Base-by-base conservation (phyloP, 1,284 basidiomycete species). In the Sporisorium reilianum region DNA sequence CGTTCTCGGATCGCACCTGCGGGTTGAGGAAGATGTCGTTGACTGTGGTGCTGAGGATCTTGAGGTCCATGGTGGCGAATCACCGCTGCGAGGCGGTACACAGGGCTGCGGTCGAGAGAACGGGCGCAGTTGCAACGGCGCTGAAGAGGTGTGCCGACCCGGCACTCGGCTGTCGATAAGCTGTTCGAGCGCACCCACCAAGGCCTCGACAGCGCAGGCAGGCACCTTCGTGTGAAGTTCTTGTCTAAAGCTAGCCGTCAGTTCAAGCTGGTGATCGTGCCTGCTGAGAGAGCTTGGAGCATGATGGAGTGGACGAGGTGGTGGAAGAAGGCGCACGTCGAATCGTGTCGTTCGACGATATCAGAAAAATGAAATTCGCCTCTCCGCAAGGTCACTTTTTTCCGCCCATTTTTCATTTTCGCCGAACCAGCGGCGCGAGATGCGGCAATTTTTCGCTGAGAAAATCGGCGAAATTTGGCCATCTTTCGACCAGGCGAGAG, bases 11-110 rank as follows among this genome's bases (percentile, higher is more conserved):
- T 28, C 71, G 51, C 3, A 69, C 44, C 32, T 65, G 62, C 6
- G 71, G 71, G 25, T 42, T 64, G 49, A 75, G 71, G 18, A 69
- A 75, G 55, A 75, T 25, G 46, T 77, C 70, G 44, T 72, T 73
- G 48, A 68, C 66, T 30, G 70, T 66, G 49, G 75, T 72, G 60
- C 66, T 69, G 48, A 77, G 66, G 50, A 77, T 72, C 38, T 77
- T 77, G 63, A 77, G 75, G 16, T 75, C 66, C 71, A 75, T 75
- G 11, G 26, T 65, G 38, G 44, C 44, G 28, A 40, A 22, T n/a
- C 5, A 30, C 28, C n/a, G n/a, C n/a, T n/a, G n/a, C n/a, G n/a
- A n/a, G n/a, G n/a, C n/a, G n/a, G n/a, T n/a, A n/a, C n/a, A n/a
- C n/a, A n/a, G n/a, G n/a, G n/a, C n/a, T n/a, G 42, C 14, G 23